Evolutionary conservation across 306 rosid genomes (phyloP).

Genomic region (Chamaecrista fasciculata): DNA sequence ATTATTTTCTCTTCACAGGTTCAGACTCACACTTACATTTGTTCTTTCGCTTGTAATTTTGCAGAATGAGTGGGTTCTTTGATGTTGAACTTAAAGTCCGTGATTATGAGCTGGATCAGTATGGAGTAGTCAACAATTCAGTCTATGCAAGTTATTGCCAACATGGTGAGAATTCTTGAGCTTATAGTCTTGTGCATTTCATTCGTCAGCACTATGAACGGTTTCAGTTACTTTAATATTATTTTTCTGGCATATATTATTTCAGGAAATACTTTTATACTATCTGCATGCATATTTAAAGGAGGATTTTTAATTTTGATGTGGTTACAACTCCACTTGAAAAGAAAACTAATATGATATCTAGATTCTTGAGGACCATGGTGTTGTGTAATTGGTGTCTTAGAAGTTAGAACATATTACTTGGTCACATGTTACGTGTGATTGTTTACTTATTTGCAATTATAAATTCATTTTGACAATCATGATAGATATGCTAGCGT

Average conservation of each 20-base stretch:
- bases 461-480: not conserved
- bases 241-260: not conserved
- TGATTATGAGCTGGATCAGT: constrained; percentile 91
- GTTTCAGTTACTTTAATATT: constrained; percentile 2
- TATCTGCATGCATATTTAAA: not conserved
- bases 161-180: constrained; percentile 55
- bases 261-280: not conserved
- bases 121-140: constrained; percentile 89
- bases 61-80: constrained; percentile 67
- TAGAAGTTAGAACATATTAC: not conserved
- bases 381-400: constrained; percentile 13
- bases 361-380: not conserved
- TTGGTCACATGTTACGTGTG: not conserved
- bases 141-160: constrained; percentile 92
- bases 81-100: constrained; percentile 81
- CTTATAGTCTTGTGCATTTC: constrained; percentile 9
- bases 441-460: not conserved
- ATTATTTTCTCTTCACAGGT: not conserved
- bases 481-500: not conserved
- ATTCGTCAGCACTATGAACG: not conserved
- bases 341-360: constrained; percentile 4
- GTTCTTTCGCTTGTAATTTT: constrained; percentile 23
- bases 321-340: constrained; percentile 8
- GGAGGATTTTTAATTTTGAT: not conserved
- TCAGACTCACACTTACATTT: not conserved